Evolutionary conservation across 208 protist genomes (phyloP).

Genomic region (Phytomonas serpens): DNA sequence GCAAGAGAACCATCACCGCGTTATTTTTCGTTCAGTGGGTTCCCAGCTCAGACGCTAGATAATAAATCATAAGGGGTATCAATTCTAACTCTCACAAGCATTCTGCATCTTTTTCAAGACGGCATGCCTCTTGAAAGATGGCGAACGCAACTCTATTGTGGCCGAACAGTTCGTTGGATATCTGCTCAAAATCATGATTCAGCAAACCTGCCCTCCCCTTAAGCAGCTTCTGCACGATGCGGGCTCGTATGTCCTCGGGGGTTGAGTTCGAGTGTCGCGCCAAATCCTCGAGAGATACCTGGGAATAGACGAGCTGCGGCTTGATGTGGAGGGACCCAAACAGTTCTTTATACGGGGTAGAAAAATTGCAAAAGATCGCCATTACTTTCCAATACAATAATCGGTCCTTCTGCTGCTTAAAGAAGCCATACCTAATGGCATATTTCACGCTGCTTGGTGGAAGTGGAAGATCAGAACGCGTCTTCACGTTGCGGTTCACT

Average conservation of each 20-base stretch:
- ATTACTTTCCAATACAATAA: conserved; percentile 22
- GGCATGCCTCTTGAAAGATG: conserved; percentile 28
- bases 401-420: neutral
- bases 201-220: conserved; percentile 5
- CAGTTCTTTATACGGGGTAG: conserved; percentile 3
- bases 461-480: neutral
- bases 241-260: conserved; percentile 11
- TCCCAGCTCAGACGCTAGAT: neutral
- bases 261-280: conserved; percentile 8
- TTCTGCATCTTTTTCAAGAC: conserved; percentile 10
- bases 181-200: conserved; percentile 25
- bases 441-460: neutral
- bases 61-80: neutral
- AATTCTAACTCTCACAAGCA: neutral
- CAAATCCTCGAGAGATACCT: conserved; percentile 20
- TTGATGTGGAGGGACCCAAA: conserved; percentile 16
- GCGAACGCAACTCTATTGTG: conserved; percentile 21
- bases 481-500: neutral
- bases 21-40: neutral
- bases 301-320: conserved; percentile 18
- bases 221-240: conserved; percentile 16
- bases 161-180: conserved; percentile 44
- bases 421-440: neutral
- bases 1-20: neutral
- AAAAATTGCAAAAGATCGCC: conserved; percentile 15